phyloP scores from a whole-genome alignment of 352 stramenopile species.

The Blastocystis sp. region DNA sequence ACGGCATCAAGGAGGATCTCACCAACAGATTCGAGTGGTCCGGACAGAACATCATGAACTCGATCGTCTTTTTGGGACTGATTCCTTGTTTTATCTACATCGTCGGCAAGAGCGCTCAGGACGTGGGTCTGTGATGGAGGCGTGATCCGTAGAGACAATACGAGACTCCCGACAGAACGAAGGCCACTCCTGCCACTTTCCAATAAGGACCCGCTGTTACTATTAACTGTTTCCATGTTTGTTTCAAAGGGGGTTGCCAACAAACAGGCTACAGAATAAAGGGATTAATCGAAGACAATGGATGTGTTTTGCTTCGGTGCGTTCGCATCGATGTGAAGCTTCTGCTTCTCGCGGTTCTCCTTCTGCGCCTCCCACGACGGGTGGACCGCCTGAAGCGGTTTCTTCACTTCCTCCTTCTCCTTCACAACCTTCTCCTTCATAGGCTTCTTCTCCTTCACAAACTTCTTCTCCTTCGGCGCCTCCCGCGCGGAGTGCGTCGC shows the following conservation, averaged over 20 bases:
- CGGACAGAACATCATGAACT: conserved; percentile 61
- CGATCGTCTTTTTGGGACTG: conserved; percentile 53
- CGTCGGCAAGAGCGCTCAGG: conserved; percentile 41
- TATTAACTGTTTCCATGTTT: conserved; percentile 15
- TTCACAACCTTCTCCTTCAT: background rate
- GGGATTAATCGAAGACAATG: conserved; percentile 49
- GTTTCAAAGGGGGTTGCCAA: background rate
- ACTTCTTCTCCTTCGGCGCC: background rate
- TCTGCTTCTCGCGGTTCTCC: conserved; percentile 44
- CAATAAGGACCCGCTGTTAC: conserved; percentile 29
- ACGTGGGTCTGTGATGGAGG: background rate
- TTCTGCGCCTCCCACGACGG: conserved; percentile 60
- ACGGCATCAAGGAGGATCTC: conserved; percentile 69
- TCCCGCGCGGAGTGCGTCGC: too few relatives aligned
- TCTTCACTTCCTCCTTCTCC: conserved; percentile 14
- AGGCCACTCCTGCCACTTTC: conserved; percentile 63
- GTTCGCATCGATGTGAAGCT: conserved; percentile 35
- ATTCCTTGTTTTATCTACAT: conserved; percentile 62
- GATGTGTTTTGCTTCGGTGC: conserved; percentile 35
- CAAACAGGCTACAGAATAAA: background rate
- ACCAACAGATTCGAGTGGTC: conserved; percentile 62
- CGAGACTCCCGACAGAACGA: conserved; percentile 66
- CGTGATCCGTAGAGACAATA: conserved; percentile 44
- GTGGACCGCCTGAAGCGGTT: background rate
- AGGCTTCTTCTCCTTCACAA: background rate